A percentile compares a stretch with the other conserved stretches of the same genome.
These are phyloP conservation scores for Stagonosporopsis rhizophila DNA, from an alignment of 2,329 filamentous ascomycete species.

Conservation along the genomic window DNA sequence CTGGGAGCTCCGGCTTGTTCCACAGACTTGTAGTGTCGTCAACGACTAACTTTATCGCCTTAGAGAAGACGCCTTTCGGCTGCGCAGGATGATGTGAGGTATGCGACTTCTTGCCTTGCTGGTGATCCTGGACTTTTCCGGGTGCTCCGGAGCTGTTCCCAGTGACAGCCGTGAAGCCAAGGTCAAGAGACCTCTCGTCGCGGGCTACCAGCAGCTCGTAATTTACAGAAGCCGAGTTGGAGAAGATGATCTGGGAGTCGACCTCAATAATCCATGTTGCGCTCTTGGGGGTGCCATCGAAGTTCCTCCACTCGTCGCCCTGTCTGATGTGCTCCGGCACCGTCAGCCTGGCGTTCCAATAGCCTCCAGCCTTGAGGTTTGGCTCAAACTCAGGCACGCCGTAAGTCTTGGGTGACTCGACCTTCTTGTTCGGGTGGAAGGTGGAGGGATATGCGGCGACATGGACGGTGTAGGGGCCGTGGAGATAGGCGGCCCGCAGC, in stretches of 20 bases:
- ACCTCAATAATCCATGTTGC: constrained; percentile 92
- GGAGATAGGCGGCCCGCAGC: constrained; percentile 91
- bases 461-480: constrained; percentile 91
- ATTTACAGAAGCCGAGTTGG: constrained; percentile 81
- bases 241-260: constrained; percentile 92
- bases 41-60: constrained; percentile 76
- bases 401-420: constrained; percentile 71
- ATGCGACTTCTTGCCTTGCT: constrained; percentile 64
- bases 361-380: constrained; percentile 91
- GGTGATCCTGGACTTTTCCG: constrained; percentile 77
- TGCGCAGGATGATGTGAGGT: constrained; percentile 65
- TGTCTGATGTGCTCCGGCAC: constrained; percentile 78
- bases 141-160: constrained; percentile 57
- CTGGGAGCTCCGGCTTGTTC: constrained; percentile 87
- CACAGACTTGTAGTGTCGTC: constrained; percentile 90
- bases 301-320: constrained; percentile 35
- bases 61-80: constrained; percentile 81
- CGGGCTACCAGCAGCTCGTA: constrained; percentile 87
- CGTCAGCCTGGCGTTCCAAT: constrained; percentile 79
- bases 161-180: constrained; percentile 67
- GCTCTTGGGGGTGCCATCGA: constrained; percentile 55
- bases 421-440: constrained; percentile 83
- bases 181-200: constrained; percentile 80
- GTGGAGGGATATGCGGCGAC: constrained; percentile 83
- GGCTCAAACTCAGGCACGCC: constrained; percentile 92